Conservation (phyloP, 768 basidiomycete species). For the Russula vinacea region DNA sequence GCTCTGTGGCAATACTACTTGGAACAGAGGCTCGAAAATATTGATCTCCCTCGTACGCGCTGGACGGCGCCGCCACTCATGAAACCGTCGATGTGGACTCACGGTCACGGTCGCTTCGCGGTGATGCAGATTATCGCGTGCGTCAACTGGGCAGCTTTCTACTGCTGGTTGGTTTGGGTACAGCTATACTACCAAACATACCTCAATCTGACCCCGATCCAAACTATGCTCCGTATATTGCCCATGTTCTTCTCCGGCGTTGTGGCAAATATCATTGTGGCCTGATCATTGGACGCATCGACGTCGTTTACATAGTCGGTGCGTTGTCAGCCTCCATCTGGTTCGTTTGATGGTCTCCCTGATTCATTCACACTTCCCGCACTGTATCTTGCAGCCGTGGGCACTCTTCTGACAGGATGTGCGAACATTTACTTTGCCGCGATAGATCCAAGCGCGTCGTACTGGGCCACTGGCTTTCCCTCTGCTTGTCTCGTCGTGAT, state of each 20-base stretch:
- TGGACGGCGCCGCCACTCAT: conserved; percentile 60
- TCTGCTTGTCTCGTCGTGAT: conserved; percentile 61
- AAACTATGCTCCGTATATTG: conserved; percentile 61
- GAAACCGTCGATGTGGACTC: conserved; percentile 58
- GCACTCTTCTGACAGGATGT: conserved; percentile 54
- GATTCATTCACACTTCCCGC: background rate
- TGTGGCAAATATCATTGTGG: conserved; percentile 62
- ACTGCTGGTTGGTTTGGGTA: conserved; percentile 52
- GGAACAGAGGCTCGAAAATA: conserved; percentile 39
- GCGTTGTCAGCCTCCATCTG: background rate
- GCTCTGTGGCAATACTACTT: conserved; percentile 64
- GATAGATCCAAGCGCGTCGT: conserved; percentile 53
- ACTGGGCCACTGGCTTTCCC: conserved; percentile 78
- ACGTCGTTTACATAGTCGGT: conserved; percentile 59
- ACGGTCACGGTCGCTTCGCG: conserved; percentile 59
- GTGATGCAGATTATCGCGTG: conserved; percentile 64
- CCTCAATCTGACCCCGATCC: conserved; percentile 49
- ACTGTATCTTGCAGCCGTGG: conserved; percentile 39
- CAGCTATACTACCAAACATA: conserved; percentile 77
- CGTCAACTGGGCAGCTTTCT: conserved; percentile 58
- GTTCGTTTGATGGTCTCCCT: background rate
- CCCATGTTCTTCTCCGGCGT: conserved; percentile 70
- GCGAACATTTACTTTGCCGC: conserved; percentile 68
- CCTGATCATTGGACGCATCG: conserved; percentile 54
- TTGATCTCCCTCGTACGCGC: conserved; percentile 20